Percentiles rank a stretch among this genome's conserved stretches.
phyloP scores from a whole-genome alignment of 2,329 filamentous ascomycete genomes.

The Colletotrichum camelliae region DNA sequence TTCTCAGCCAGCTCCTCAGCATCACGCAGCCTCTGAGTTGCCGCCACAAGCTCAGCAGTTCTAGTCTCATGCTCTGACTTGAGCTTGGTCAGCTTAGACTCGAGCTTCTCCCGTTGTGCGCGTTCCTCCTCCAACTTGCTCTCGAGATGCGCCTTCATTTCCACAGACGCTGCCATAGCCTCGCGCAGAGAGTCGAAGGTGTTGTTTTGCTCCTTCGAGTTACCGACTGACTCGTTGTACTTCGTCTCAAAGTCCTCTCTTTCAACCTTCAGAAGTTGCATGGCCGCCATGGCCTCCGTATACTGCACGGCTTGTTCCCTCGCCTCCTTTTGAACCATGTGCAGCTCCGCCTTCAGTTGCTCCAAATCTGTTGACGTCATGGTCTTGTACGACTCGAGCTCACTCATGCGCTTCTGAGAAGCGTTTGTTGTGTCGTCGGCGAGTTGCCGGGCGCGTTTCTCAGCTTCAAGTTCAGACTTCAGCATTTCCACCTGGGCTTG shows the following conservation, averaged over 20 bases:
- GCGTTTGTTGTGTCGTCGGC: conserved; percentile 88
- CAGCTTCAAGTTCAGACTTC: conserved; percentile 75
- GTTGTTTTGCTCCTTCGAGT: conserved; percentile 70
- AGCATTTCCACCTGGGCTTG: conserved; percentile 75
- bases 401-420: conserved; percentile 80
- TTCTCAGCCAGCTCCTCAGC: conserved; percentile 88
- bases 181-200: conserved; percentile 78
- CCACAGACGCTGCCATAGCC: conserved; percentile 79
- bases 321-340: conserved; percentile 77
- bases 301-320: conserved; percentile 82
- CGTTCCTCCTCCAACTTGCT: conserved; percentile 85
- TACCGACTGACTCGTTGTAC: conserved; percentile 70
- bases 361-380: conserved; percentile 86
- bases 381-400: conserved; percentile 85
- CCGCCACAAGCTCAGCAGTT: conserved; percentile 76
- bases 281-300: conserved; percentile 76
- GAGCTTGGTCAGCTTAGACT: conserved; percentile 77
- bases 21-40: conserved; percentile 78
- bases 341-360: conserved; percentile 82
- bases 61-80: conserved; percentile 84
- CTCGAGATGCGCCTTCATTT: conserved; percentile 79
- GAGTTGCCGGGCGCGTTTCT: conserved; percentile 79
- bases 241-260: conserved; percentile 77
- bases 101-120: conserved; percentile 73
- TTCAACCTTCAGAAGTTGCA: conserved; percentile 82